phyloP scores from a whole-genome alignment of 164 flowering plant genomes.

The Euptelea pleiosperma region DNA sequence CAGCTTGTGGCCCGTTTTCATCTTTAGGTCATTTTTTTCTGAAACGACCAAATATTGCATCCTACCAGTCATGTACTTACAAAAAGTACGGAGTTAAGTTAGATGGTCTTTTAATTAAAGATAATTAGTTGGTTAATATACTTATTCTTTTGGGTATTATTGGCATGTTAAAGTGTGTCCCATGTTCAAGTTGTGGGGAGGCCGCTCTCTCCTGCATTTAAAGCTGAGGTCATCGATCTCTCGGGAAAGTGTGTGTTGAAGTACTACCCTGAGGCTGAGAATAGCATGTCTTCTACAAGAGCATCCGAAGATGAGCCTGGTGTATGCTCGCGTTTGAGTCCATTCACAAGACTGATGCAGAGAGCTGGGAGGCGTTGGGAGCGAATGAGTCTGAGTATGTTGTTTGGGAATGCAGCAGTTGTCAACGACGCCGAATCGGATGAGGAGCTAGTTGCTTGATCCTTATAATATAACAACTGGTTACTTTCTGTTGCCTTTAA shows the following conservation, averaged over 20 bases:
- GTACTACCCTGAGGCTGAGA: conserved; percentile 23
- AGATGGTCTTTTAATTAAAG: not conserved
- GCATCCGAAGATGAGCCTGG: conserved; percentile 19
- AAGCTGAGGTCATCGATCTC: conserved; percentile 25
- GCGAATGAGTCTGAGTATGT: conserved; percentile 20
- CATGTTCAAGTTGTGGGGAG: conserved; percentile 54
- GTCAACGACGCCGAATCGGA: conserved; percentile 22
- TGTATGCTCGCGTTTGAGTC: conserved; percentile 26
- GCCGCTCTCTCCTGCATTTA: conserved; percentile 33
- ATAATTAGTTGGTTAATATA: not conserved
- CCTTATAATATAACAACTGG: too few relatives aligned
- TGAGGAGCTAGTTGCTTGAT: conserved; percentile 21
- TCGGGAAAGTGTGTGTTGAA: conserved; percentile 38
- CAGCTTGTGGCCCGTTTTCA: too few relatives aligned
- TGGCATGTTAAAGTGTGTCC: conserved; percentile 35
- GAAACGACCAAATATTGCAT: too few relatives aligned
- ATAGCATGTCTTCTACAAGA: conserved; percentile 2
- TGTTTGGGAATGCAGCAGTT: conserved; percentile 24
- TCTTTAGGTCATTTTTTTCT: too few relatives aligned
- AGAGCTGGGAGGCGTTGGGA: conserved; percentile 31
- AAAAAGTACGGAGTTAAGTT: not conserved
- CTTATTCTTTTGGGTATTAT: not conserved
- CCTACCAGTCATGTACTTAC: too few relatives aligned
- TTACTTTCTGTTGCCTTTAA: too few relatives aligned
- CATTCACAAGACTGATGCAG: conserved; percentile 27